Percentiles rank a stretch among this genome's conserved stretches.
phyloP scores from a whole-genome alignment of 2,329 filamentous ascomycete genomes.

The Neodidymelliopsis sp. region DNA sequence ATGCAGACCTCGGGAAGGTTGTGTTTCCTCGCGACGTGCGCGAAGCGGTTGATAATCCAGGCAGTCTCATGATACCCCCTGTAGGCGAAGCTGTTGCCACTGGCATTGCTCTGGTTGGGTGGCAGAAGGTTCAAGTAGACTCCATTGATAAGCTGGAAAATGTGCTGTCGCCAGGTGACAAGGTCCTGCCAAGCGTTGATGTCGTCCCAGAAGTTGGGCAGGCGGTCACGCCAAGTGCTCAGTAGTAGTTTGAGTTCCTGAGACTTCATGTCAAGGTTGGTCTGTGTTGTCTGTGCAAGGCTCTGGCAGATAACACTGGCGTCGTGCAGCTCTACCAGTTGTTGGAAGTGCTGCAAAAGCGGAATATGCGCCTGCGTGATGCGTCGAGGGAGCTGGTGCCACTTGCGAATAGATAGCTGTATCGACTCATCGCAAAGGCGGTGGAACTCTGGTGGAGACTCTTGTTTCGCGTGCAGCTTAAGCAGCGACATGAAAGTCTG shows the following conservation, averaged over 20 bases:
- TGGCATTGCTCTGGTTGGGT: conserved; percentile 75
- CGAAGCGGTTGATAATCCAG: conserved; percentile 99
- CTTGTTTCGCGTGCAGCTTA: conserved; percentile 90
- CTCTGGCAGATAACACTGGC: conserved; percentile 96
- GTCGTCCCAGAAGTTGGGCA: conserved; percentile 99
- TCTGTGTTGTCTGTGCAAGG: conserved; percentile 80
- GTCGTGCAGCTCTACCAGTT: conserved; percentile 95
- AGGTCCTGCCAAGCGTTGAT: conserved; percentile 99
- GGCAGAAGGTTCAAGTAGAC: conserved; percentile 89
- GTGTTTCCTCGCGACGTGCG: conserved; percentile 96
- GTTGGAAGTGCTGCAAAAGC: conserved; percentile 95
- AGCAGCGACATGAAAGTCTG: conserved; percentile 97
- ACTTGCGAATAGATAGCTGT: conserved; percentile 95
- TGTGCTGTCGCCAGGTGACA: conserved; percentile 99
- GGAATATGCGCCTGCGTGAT: conserved; percentile 96
- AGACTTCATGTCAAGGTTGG: conserved; percentile 91
- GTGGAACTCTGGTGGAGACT: conserved; percentile 80
- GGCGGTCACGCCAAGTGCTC: conserved; percentile 91
- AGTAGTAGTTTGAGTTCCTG: conserved; percentile 93
- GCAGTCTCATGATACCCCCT: conserved; percentile 98
- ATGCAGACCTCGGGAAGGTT: conserved; percentile 97
- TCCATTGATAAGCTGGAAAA: conserved; percentile 95
- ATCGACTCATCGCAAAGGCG: conserved; percentile 95
- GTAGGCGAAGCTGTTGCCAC: conserved; percentile 93
- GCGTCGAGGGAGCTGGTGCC: conserved; percentile 94